A percentile compares a stretch with the other conserved stretches of the same genome.
phyloP scores from a whole-genome alignment of 352 stramenopile genomes.

The Aphanomyces cochlioides region DNA sequence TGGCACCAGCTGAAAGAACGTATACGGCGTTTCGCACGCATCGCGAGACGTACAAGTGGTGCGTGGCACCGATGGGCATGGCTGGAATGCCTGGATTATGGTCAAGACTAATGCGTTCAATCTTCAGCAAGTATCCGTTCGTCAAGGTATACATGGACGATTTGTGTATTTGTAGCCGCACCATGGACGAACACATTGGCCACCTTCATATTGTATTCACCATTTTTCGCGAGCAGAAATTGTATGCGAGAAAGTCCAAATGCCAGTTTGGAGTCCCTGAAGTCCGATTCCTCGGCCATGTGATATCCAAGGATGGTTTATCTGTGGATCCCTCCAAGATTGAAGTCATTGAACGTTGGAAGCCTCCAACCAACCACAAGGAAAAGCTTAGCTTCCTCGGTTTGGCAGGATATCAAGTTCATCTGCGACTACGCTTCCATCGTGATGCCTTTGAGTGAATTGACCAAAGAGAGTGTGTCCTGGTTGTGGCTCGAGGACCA shows the following conservation, averaged over 20 bases:
- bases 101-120: slow-evolving; percentile 4
- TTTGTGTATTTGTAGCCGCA: slow-evolving; percentile 16
- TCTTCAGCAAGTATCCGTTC: slow-evolving; percentile 23
- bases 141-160: slow-evolving; percentile 22
- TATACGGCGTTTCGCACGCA: slow-evolving; percentile 29
- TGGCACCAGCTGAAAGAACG: background rate
- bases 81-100: slow-evolving; percentile 17
- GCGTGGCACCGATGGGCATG: slow-evolving; percentile 28
- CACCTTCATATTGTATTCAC: background rate
- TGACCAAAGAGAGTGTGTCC: slow-evolving; percentile 9
- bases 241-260: slow-evolving; percentile 19
- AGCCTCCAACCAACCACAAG: slow-evolving; percentile 22
- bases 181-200: slow-evolving; percentile 7
- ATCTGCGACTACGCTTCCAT: slow-evolving; percentile 29
- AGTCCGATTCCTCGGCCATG: slow-evolving; percentile 29
- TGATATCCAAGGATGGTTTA: slow-evolving; percentile 19
- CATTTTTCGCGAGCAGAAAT: background rate
- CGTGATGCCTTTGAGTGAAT: slow-evolving; percentile 5
- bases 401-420: slow-evolving; percentile 30
- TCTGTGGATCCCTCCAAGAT: slow-evolving; percentile 25
- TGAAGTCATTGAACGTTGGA: slow-evolving; percentile 15
- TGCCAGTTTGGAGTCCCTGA: slow-evolving; percentile 17
- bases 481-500: slow-evolving; percentile 19
- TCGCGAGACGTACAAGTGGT: slow-evolving; percentile 12
- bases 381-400: slow-evolving; percentile 33